A percentile compares a stretch with the other conserved stretches of the same genome.
Evolutionary conservation across 192 early-diverging fungal genomes (phyloP).

Genomic region (Coemansia sp.): DNA sequence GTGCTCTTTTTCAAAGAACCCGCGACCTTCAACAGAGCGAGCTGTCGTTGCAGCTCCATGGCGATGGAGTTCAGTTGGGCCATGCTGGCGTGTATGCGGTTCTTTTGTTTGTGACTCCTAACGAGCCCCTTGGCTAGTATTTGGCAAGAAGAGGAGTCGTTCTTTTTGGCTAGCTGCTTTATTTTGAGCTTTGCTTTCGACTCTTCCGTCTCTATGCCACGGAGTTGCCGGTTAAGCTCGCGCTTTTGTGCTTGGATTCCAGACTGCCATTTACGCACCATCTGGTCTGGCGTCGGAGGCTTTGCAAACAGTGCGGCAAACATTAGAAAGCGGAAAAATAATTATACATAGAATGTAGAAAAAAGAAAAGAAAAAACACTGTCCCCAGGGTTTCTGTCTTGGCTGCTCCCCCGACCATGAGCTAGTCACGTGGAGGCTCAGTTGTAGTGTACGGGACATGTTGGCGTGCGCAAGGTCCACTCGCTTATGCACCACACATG

Average conservation of each 20-base stretch:
- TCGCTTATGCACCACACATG: conserved; percentile 78
- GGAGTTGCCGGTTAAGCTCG: conserved; percentile 78
- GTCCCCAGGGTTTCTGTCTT: neutral
- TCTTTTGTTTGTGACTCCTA: conserved; percentile 71
- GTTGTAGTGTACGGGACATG: conserved; percentile 82
- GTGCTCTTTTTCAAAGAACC: conserved; percentile 84
- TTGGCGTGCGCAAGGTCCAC: conserved; percentile 73
- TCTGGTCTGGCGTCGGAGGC: conserved; percentile 40
- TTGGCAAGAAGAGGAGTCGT: conserved; percentile 69
- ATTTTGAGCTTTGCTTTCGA: conserved; percentile 72
- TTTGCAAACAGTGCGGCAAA: conserved; percentile 29
- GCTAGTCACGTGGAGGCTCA: neutral
- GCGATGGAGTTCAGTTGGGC: conserved; percentile 90
- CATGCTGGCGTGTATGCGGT: conserved; percentile 79
- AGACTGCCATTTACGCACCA: conserved; percentile 91
- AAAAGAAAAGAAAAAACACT: neutral
- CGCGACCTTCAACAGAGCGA: conserved; percentile 83
- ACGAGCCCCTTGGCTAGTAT: conserved; percentile 85
- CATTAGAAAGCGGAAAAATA: conserved; percentile 4
- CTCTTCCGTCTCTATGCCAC: conserved; percentile 81
- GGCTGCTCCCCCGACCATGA: neutral
- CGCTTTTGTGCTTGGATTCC: conserved; percentile 83
- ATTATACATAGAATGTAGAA: neutral
- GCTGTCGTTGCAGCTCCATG: conserved; percentile 86
- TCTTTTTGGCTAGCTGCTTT: conserved; percentile 86